phyloP scores from a whole-genome alignment of 2,329 filamentous ascomycete species.

The Fusarium sp. region DNA sequence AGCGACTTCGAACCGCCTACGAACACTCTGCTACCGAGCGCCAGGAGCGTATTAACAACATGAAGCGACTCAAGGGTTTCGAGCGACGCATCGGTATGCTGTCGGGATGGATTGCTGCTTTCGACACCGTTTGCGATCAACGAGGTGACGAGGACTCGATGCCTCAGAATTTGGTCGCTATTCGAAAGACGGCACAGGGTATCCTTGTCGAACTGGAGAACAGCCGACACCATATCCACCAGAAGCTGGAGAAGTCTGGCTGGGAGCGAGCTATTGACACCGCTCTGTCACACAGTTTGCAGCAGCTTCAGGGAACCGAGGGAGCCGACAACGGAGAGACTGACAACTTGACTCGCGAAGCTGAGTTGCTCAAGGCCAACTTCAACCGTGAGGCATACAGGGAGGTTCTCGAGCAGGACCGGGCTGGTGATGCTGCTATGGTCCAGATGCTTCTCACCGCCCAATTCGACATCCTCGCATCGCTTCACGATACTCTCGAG shows the following conservation, averaged over 20 bases:
- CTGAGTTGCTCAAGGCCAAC: slow-evolving; percentile 84
- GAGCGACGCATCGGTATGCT: slow-evolving; percentile 87
- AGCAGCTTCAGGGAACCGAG: slow-evolving; percentile 74
- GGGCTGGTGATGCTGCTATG: slow-evolving; percentile 78
- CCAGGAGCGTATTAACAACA: slow-evolving; percentile 79
- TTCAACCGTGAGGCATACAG: slow-evolving; percentile 83
- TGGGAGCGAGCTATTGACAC: slow-evolving; percentile 93
- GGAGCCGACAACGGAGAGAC: slow-evolving; percentile 69
- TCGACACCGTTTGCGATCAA: slow-evolving; percentile 82
- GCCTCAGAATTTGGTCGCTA: slow-evolving; percentile 75
- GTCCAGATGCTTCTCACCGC: slow-evolving; percentile 87
- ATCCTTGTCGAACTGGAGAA: slow-evolving; percentile 90
- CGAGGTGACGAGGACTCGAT: slow-evolving; percentile 65
- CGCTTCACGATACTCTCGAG: slow-evolving; percentile 81
- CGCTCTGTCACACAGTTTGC: slow-evolving; percentile 85
- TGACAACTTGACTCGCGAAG: slow-evolving; percentile 80
- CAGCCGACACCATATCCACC: slow-evolving; percentile 90
- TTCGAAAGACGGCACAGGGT: slow-evolving; percentile 89
- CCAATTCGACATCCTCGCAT: slow-evolving; percentile 90
- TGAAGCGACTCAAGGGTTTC: slow-evolving; percentile 85
- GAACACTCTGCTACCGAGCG: slow-evolving; percentile 83
- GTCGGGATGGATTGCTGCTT: slow-evolving; percentile 93
- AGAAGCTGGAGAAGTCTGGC: slow-evolving; percentile 80
- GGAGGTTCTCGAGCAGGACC: slow-evolving; percentile 86
- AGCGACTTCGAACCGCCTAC: slow-evolving; percentile 84